Evolutionary conservation across 495 filamentous ascomycete species (phyloP).

Genomic region (Xylaria scruposa): DNA sequence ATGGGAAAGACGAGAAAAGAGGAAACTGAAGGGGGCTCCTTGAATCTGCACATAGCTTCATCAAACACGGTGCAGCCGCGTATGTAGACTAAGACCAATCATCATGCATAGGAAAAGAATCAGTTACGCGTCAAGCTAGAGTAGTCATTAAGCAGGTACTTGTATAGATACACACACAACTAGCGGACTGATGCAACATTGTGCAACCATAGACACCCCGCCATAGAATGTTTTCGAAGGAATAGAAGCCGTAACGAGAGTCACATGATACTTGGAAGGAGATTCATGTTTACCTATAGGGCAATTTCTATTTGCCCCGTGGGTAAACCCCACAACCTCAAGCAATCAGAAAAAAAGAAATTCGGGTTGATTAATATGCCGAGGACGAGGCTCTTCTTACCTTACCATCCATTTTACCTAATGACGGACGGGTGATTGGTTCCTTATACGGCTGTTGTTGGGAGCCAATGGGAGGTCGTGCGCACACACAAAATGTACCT

Average conservation of each 20-base stretch:
- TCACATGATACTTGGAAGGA: neutral
- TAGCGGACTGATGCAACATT: neutral
- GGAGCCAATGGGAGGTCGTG: constrained; percentile 9
- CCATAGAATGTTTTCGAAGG: neutral
- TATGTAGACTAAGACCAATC: too few relatives aligned
- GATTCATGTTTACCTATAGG: neutral
- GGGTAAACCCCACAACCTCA: neutral
- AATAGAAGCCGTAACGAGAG: neutral
- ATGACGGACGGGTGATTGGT: neutral
- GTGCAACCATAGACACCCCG: neutral
- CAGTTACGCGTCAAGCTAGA: too few relatives aligned
- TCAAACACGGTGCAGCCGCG: too few relatives aligned
- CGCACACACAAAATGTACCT: neutral
- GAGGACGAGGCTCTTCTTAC: neutral
- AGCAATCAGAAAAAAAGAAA: neutral
- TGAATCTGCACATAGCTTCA: too few relatives aligned
- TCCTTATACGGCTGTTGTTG: constrained; percentile 2
- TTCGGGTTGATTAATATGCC: neutral
- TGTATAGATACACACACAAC: neutral
- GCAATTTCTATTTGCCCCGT: neutral
- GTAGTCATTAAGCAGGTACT: too few relatives aligned
- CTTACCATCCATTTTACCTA: neutral
- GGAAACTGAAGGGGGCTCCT: too few relatives aligned
- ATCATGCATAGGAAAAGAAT: too few relatives aligned
- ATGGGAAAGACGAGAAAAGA: too few relatives aligned